These are phyloP conservation scores for Botrytis elliptica DNA, from an alignment of 2,329 filamentous ascomycete genomes.

Conservation along the genomic window DNA sequence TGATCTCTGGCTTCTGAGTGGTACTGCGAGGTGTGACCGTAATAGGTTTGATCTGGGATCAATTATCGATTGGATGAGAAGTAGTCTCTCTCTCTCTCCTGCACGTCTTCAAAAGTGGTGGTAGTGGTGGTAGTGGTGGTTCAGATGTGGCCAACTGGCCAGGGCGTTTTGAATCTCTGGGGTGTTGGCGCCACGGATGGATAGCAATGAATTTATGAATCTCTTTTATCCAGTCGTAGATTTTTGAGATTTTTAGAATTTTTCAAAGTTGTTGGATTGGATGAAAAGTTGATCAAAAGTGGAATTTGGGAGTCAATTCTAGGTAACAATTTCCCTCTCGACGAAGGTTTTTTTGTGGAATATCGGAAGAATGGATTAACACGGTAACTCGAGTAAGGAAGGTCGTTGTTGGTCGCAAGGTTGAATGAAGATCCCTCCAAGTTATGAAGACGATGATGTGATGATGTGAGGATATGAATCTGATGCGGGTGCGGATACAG, in stretches of 20 bases:
- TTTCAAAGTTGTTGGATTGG: neutral
- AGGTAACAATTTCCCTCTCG: neutral
- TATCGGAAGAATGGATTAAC: neutral
- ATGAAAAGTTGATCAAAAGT: constrained; percentile 1
- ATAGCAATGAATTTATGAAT: neutral
- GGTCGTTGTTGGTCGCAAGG: constrained; percentile 4
- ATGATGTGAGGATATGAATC: neutral
- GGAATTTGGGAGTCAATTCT: neutral
- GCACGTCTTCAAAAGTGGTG: neutral
- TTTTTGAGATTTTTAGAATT: neutral
- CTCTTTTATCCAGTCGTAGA: neutral
- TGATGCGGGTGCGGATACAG: neutral
- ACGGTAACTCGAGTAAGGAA: constrained; percentile 1
- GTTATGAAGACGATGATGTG: neutral
- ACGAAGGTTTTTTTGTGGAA: neutral
- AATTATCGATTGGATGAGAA: constrained; percentile 14
- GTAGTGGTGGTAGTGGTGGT: constrained; percentile 11
- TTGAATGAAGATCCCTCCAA: constrained; percentile 2
- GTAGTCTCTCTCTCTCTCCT: neutral
- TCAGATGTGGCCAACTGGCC: constrained; percentile 7
- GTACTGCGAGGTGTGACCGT: neutral
- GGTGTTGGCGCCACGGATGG: constrained; percentile 18
- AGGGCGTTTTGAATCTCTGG: constrained; percentile 5
- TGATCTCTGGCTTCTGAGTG: neutral
- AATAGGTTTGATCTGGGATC: neutral